phyloP scores from a whole-genome alignment of 2,329 filamentous ascomycete species.

The Xylaria sp. region DNA sequence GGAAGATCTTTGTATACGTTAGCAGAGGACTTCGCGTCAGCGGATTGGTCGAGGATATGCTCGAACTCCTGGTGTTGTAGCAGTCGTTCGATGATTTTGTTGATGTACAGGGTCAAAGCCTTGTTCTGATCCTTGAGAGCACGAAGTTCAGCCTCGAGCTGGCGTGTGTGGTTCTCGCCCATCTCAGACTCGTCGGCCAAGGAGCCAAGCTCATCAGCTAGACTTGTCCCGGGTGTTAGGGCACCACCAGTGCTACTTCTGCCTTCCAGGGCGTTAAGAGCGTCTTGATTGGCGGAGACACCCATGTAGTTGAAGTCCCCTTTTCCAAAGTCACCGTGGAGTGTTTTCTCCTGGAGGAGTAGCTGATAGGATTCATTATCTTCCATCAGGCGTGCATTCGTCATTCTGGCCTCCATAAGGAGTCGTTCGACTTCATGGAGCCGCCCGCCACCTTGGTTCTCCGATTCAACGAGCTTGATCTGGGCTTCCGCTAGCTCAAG shows the following conservation, averaged over 20 bases:
- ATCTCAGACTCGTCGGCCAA: conserved; percentile 69
- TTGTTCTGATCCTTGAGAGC: conserved; percentile 93
- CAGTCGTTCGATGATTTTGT: conserved; percentile 97
- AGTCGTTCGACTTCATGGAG: conserved; percentile 90
- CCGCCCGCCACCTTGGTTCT: conserved; percentile 89
- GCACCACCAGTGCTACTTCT: conserved; percentile 50
- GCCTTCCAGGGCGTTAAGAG: conserved; percentile 72
- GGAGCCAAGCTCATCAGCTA: conserved; percentile 87
- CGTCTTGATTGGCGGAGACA: conserved; percentile 69
- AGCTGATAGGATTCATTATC: conserved; percentile 99
- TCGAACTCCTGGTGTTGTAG: conserved; percentile 96
- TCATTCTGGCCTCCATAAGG: conserved; percentile 92
- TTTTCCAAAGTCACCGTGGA: conserved; percentile 91
- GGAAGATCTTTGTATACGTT: conserved; percentile 87
- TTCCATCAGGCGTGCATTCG: conserved; percentile 95
- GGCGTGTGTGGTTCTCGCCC: conserved; percentile 73
- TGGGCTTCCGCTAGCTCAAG: conserved; percentile 94
- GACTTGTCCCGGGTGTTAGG: conserved; percentile 61
- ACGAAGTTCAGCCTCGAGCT: conserved; percentile 82
- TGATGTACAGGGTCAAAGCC: conserved; percentile 95
- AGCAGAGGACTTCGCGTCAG: conserved; percentile 65
- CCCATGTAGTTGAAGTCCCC: conserved; percentile 80
- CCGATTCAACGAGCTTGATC: conserved; percentile 93
- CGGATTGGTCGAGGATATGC: conserved; percentile 86
- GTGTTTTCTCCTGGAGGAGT: conserved; percentile 90